These are phyloP conservation scores for Sarocladiaceae sp. DNA, from an alignment of 2,329 filamentous ascomycete species.

Conservation along the genomic window DNA sequence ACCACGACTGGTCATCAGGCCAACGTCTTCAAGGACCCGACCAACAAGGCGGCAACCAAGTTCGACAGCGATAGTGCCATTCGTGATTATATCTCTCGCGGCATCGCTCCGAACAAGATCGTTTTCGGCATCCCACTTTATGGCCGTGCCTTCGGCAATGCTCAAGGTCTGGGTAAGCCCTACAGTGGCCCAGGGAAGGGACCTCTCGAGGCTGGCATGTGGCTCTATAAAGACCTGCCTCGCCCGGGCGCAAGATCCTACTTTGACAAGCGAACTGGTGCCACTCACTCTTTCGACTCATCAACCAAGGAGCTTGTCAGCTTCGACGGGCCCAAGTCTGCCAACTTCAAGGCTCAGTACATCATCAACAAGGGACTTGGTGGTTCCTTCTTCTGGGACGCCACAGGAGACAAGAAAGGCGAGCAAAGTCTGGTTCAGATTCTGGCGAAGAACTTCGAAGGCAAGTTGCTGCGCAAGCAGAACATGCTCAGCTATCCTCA, in stretches of 20 bases:
- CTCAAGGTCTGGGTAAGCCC: conserved; percentile 56
- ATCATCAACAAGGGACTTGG: conserved; percentile 53
- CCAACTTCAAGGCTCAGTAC: conserved; percentile 53
- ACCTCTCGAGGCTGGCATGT: conserved; percentile 53
- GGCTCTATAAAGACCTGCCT: conserved; percentile 71
- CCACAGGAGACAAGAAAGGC: conserved; percentile 54
- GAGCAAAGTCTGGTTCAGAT: conserved; percentile 52
- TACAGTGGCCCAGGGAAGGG: conserved; percentile 60
- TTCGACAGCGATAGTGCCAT: conserved; percentile 64
- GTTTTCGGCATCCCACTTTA: conserved; percentile 74
- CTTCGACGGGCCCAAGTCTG: conserved; percentile 58
- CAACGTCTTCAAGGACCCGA: conserved; percentile 54
- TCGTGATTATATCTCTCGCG: conserved; percentile 39
- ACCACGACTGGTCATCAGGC: conserved; percentile 58
- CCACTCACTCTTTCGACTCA: conserved; percentile 67
- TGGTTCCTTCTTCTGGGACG: conserved; percentile 83
- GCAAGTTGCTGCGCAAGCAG: conserved; percentile 36
- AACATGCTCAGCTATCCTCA: conserved; percentile 51
- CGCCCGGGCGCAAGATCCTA: conserved; percentile 47
- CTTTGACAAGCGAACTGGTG: conserved; percentile 53
- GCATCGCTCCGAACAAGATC: conserved; percentile 58
- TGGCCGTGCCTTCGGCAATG: conserved; percentile 66
- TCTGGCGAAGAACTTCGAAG: conserved; percentile 38
- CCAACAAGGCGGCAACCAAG: conserved; percentile 53
- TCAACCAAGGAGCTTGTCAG: conserved; percentile 56